Conservation (phyloP, 2,329 filamentous ascomycete species). For the Trichoderma brevicompactum region DNA sequence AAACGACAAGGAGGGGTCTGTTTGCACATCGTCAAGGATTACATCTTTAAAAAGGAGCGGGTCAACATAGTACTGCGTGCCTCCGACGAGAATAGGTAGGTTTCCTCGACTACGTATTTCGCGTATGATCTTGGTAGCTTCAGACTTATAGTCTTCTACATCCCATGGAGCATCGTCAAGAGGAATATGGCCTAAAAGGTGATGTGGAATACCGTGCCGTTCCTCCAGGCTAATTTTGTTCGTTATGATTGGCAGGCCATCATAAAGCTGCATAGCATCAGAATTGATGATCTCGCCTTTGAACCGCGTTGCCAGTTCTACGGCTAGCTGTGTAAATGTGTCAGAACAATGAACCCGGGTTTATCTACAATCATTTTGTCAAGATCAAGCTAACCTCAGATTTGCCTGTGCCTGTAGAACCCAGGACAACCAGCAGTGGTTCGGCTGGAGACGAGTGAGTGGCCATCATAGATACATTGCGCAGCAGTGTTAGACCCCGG, state of each 20-base stretch:
- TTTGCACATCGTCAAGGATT: conserved; percentile 49
- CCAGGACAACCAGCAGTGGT: conserved; percentile 80
- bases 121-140: conserved; percentile 69
- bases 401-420: conserved; percentile 91
- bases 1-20: conserved; percentile 51
- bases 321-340: conserved; percentile 71
- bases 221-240: conserved; percentile 85
- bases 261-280: conserved; percentile 97
- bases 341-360: conserved; percentile 2
- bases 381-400: conserved; percentile 67
- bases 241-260: conserved; percentile 88
- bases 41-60: conserved; percentile 78
- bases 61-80: conserved; percentile 94
- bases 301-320: conserved; percentile 80
- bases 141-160: conserved; percentile 74
- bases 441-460: conserved; percentile 46
- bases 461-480: conserved; percentile 49
- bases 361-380: background rate
- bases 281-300: conserved; percentile 96
- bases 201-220: conserved; percentile 80
- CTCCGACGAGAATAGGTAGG: conserved; percentile 88
- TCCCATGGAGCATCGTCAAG: conserved; percentile 81
- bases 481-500: conserved; percentile 34
- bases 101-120: conserved; percentile 80
- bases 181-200: conserved; percentile 79